A percentile compares a stretch with the other conserved stretches of the same genome.
These are phyloP conservation scores for Senna siamea DNA, from an alignment of 306 rosid genomes.

Conservation along the genomic window DNA sequence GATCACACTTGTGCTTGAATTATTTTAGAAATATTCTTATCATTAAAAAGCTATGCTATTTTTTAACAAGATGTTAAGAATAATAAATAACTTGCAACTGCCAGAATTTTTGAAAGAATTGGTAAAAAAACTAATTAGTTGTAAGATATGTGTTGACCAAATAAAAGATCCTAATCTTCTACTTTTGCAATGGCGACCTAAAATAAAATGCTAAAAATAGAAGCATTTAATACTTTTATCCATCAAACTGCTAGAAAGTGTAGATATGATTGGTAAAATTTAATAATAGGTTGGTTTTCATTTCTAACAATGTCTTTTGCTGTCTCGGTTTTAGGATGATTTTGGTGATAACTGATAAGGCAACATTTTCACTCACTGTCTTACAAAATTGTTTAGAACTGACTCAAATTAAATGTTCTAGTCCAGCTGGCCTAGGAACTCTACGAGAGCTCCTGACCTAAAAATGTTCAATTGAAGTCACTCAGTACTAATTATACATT, in stretches of 20 bases:
- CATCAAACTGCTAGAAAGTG: not conserved
- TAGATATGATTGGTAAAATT: constrained; percentile 4
- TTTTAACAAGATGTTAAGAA: not conserved
- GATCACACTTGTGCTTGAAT: too few relatives aligned
- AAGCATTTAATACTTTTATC: not conserved
- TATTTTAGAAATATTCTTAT: too few relatives aligned
- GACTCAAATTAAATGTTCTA: constrained; percentile 1
- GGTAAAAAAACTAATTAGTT: not conserved
- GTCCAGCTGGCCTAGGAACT: constrained; percentile 11
- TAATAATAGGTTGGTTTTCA: not conserved
- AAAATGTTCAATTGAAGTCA: not conserved
- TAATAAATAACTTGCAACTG: not conserved
- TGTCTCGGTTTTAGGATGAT: not conserved
- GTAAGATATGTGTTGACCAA: not conserved
- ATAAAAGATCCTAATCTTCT: not conserved
- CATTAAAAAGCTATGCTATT: too few relatives aligned
- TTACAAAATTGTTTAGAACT: not conserved
- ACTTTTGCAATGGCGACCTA: not conserved
- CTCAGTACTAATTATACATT: not conserved
- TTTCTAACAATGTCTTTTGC: too few relatives aligned
- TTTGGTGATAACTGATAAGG: too few relatives aligned
- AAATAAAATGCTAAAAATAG: not conserved
- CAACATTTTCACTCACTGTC: not conserved
- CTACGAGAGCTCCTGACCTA: not conserved
- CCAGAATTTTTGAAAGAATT: not conserved